Percentiles rank a stretch among this genome's conserved stretches.
Conservation (phyloP, 2,329 filamentous ascomycete genomes). For the Meredithiella fracta region DNA sequence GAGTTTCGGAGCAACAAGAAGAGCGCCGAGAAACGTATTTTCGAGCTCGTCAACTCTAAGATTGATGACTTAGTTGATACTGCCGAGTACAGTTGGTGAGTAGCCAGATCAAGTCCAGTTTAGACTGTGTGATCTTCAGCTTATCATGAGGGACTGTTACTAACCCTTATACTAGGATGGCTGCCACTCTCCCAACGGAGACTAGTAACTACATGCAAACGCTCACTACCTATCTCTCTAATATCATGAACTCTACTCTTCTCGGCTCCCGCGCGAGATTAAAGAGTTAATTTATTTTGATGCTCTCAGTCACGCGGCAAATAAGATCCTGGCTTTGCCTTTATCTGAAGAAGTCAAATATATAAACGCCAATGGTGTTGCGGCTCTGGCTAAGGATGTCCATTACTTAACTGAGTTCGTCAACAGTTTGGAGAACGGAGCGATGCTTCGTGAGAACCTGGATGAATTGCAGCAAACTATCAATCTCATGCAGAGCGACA, state of each 20-base stretch:
- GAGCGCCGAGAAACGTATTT: conserved; percentile 90
- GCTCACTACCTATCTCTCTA: conserved; percentile 76
- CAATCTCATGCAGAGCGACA: conserved; percentile 69
- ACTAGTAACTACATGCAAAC: conserved; percentile 93
- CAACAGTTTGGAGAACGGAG: conserved; percentile 62
- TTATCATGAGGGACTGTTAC: too few relatives aligned
- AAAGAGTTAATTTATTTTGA: conserved; percentile 98
- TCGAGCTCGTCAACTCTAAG: conserved; percentile 95
- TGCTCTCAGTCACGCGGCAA: conserved; percentile 76
- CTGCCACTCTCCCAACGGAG: conserved; percentile 44
- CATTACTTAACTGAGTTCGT: conserved; percentile 76
- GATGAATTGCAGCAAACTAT: conserved; percentile 91
- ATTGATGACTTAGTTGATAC: conserved; percentile 96
- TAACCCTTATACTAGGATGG: conserved; percentile 25
- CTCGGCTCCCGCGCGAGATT: conserved; percentile 89
- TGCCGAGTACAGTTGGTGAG: conserved; percentile 85
- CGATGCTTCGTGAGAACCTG: conserved; percentile 74
- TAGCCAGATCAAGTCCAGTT: too few relatives aligned
- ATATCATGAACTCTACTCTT: conserved; percentile 91
- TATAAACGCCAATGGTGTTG: conserved; percentile 77
- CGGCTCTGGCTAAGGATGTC: conserved; percentile 67
- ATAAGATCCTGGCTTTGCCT: conserved; percentile 66
- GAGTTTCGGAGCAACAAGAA: conserved; percentile 85
- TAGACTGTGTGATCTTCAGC: too few relatives aligned
- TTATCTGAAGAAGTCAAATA: conserved; percentile 62